A percentile compares a stretch with the other conserved stretches of the same genome.
phyloP scores from a whole-genome alignment of 2,329 filamentous ascomycete species.

The Berkeleyomyces basicola region DNA sequence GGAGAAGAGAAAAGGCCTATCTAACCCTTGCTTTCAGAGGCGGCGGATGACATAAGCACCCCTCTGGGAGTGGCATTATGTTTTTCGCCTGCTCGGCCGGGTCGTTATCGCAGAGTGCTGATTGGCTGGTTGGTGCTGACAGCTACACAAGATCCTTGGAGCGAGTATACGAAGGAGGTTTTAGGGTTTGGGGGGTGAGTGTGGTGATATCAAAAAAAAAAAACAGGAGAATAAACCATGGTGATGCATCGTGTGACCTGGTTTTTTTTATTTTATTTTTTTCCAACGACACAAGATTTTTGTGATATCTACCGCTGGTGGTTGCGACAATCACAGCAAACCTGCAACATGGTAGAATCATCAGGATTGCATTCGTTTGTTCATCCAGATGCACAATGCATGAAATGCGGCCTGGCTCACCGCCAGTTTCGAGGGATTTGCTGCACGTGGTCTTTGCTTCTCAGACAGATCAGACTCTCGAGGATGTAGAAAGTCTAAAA shows the following conservation, averaged over 20 bases:
- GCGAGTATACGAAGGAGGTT: background rate
- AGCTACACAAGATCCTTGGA: background rate
- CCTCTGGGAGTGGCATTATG: background rate
- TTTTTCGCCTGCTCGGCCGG: background rate
- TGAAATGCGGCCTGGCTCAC: background rate
- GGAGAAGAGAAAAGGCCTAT: background rate
- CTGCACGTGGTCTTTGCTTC: conserved; percentile 1
- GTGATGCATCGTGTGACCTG: no score
- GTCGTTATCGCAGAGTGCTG: conserved; percentile 2
- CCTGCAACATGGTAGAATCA: no score
- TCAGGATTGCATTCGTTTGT: no score
- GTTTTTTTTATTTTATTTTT: no score
- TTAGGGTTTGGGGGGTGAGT: background rate
- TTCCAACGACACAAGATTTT: no score
- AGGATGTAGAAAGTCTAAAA: background rate
- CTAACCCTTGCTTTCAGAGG: background rate
- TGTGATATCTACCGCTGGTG: no score
- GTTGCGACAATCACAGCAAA: no score
- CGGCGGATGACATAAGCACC: background rate
- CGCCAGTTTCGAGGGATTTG: conserved; percentile 8
- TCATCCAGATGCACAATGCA: no score
- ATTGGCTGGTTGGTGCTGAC: background rate
- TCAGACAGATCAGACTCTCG: background rate
- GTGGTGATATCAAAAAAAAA: background rate
- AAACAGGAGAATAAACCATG: background rate